phyloP scores from a whole-genome alignment of 2,329 filamentous ascomycete species.

The Lachnellula hyalina region DNA sequence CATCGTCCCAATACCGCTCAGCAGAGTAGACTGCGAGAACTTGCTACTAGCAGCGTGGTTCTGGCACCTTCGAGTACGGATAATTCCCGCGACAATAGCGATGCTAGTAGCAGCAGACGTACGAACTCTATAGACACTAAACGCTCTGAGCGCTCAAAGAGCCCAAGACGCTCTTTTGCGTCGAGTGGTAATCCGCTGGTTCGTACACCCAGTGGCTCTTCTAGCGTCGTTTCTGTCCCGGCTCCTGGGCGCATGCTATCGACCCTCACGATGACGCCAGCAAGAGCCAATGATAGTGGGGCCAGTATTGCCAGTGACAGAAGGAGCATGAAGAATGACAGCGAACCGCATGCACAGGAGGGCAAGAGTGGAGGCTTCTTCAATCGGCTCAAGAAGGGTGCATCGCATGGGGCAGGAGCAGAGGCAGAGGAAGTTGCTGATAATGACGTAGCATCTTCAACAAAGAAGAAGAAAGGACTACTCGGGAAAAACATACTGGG shows the following conservation, averaged over 20 bases:
- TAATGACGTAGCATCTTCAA: conserved; percentile 7
- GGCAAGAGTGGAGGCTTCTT: conserved; percentile 18
- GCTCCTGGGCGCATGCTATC: conserved; percentile 12
- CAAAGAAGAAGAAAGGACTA: conserved; percentile 29
- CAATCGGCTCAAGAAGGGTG: conserved; percentile 21
- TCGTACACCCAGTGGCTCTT: conserved; percentile 25
- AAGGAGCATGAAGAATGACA: conserved; percentile 6
- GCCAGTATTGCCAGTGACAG: conserved; percentile 8
- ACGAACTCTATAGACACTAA: conserved; percentile 21
- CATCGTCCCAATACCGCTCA: conserved; percentile 78
- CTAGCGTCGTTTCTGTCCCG: conserved; percentile 23
- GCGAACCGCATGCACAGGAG: conserved; percentile 6
- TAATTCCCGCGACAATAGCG: conserved; percentile 29
- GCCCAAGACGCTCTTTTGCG: conserved; percentile 28
- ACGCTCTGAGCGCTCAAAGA: conserved; percentile 25
- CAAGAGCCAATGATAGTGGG: conserved; percentile 8
- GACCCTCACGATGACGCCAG: conserved; percentile 27
- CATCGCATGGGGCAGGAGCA: neutral
- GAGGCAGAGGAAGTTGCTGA: conserved; percentile 15
- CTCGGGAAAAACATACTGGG: conserved; percentile 30
- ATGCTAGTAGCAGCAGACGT: conserved; percentile 24
- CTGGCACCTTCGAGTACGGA: conserved; percentile 28
- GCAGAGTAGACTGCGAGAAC: conserved; percentile 71
- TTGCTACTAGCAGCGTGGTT: conserved; percentile 59
- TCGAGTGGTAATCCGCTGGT: conserved; percentile 21